Evolutionary conservation across 495 filamentous ascomycete genomes (phyloP), one percentile per base, ranked within the genome.

Genomic region (Aspergillus haitiensis): DNA sequence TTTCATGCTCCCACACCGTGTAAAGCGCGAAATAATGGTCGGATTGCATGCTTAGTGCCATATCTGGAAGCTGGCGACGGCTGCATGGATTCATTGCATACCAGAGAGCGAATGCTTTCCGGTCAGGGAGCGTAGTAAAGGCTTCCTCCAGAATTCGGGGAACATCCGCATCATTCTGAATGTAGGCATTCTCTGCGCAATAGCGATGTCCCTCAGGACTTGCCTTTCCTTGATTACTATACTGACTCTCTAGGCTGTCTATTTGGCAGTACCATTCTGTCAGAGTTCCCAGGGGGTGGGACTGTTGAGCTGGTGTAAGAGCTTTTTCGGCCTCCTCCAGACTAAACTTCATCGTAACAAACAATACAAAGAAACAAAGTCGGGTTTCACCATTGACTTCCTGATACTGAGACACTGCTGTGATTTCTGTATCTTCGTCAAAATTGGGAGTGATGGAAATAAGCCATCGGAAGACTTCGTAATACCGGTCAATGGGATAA

Each of bases 1-100:
- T 39, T 6, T 67, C 69, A 13, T 77, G 64, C 36, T 81, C 77
- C 80, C 80, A 84, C 0, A 84, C 69, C 0, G 75, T 70, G 55
- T 84, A 84, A 6, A 82, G 36, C 0, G 81, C 75, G 56, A 85
- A 76, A 52, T 83, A 85, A 62, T 85, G 81, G 51, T 83, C 81
- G 6, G 70, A 72, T 34, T 81, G 80, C 72, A 83, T 70, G 13
- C 70, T 77, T 3, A 82, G 58, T 1, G 81, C 78, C 81, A 85
- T 84, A 49, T 78, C 75, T 0, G 70, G 67, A 6, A 76, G 64
- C 13, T 61, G 48, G 4, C 72, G 62, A 6, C 75, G 64, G 34
- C 74, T 76, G 31, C 68, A 70, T 0, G 81, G 81, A 51, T 69
- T 64, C 80, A 83, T 83, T 2, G 75, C 59, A 61, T 72, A 81